A percentile compares a stretch with the other conserved stretches of the same genome.
These are phyloP conservation scores for Akebia trifoliata DNA, from an alignment of 164 flowering plant genomes.

Conservation along the genomic window DNA sequence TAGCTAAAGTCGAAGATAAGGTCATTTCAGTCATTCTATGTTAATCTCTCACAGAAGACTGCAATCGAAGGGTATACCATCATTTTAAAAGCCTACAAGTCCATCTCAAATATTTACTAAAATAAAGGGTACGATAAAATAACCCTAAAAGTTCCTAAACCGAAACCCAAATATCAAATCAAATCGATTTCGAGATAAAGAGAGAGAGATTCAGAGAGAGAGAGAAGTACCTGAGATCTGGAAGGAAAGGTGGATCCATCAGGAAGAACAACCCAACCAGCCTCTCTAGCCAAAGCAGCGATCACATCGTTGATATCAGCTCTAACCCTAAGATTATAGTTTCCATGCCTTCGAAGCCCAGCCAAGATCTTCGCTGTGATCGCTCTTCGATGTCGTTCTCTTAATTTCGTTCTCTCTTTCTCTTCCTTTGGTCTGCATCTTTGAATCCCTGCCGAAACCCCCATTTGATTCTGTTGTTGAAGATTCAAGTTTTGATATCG, in stretches of 20 bases:
- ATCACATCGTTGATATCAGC: slow-evolving; percentile 99
- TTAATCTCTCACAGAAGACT: no score
- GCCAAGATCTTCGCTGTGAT: slow-evolving; percentile 90
- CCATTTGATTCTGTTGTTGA: background rate
- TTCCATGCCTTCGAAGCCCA: slow-evolving; percentile 93
- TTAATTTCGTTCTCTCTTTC: slow-evolving; percentile 88
- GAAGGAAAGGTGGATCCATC: slow-evolving; percentile 98
- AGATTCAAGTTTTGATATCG: slow-evolving; percentile 22
- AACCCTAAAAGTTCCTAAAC: no score
- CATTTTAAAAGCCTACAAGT: no score
- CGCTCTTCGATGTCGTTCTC: slow-evolving; percentile 89
- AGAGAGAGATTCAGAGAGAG: slow-evolving; percentile 3
- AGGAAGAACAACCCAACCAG: slow-evolving; percentile 99
- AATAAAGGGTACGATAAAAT: no score
- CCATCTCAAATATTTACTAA: no score
- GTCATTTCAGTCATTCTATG: no score
- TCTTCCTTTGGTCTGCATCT: slow-evolving; percentile 87
- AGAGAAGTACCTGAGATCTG: slow-evolving; percentile 58
- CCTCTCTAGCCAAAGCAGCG: slow-evolving; percentile 92
- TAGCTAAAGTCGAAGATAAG: no score
- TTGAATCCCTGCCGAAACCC: slow-evolving; percentile 38
- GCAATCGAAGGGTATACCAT: no score
- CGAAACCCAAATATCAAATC: no score
- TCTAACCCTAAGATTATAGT: slow-evolving; percentile 90
- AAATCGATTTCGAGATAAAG: no score